A percentile compares a stretch with the other conserved stretches of the same genome.
Conservation (phyloP, 176 grass and related monocot genomes). For the Chloris gayana region DNA sequence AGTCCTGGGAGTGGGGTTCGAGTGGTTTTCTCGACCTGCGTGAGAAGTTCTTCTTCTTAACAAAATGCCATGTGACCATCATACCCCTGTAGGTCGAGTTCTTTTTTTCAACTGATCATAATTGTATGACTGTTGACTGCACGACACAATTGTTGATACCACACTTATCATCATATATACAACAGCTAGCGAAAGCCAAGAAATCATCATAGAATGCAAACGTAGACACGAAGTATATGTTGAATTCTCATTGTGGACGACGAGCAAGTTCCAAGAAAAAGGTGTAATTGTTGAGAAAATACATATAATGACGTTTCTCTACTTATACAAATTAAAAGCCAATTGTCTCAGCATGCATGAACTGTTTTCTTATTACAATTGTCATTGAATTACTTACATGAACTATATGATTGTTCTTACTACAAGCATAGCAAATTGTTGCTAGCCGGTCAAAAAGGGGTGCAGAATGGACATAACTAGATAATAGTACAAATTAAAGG, state of each 20-base stretch:
- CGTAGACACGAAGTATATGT: not conserved
- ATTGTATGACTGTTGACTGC: not conserved
- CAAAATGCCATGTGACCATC: too few species aligned
- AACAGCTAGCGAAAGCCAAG: not conserved
- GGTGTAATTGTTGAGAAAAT: not conserved
- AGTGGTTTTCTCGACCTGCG: too few species aligned
- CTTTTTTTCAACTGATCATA: not conserved
- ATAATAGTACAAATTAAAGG: slow-evolving; percentile 49
- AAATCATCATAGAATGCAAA: not conserved
- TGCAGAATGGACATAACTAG: slow-evolving; percentile 30
- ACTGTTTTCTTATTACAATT: not conserved
- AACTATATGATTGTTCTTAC: not conserved
- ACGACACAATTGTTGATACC: not conserved
- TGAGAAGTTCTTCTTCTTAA: too few species aligned
- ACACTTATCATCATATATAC: not conserved
- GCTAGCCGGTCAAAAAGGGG: slow-evolving; percentile 42
- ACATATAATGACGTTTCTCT: not conserved
- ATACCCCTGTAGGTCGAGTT: too few species aligned
- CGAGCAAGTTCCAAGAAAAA: not conserved
- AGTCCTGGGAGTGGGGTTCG: too few species aligned
- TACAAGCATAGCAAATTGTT: not conserved
- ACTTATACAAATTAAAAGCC: not conserved
- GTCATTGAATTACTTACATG: not conserved
- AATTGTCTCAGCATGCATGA: not conserved
- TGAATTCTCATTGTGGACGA: not conserved